Base-by-base conservation (phyloP, 192 early-diverging fungal species). In the Podila clonocystis region DNA sequence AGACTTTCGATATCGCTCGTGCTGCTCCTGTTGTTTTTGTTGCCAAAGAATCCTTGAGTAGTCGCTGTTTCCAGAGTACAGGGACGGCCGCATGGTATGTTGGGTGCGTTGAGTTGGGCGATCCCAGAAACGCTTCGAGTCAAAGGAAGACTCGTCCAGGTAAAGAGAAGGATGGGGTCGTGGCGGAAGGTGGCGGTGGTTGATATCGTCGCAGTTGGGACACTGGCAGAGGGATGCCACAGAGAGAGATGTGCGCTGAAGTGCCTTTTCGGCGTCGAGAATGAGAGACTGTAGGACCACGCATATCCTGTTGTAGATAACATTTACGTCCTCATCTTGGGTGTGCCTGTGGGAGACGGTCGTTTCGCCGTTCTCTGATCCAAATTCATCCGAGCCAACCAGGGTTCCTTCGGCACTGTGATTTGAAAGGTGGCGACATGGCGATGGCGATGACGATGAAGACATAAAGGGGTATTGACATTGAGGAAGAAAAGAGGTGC, bases 11-110 rank as follows among this genome's bases (percentile, higher is more conserved):
- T 80, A 80, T 28, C 77, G 65, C 29, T 80, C 77, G 24, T 80
- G 70, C 29, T 80, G 77, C 57, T 80, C 77, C n/a, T 80, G 65
- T 20, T 80, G 77, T 62, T 80, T 80, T 57, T 80, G 70, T 33
- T 58, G 71, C 77, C 77, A 80, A 45, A 68, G 55, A 17, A 80
- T 80, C 48, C 71, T 72, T 6, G 70, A 65, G 63, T 68, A 59
- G 30, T 80, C 70, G 49, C 57, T 68, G 28, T 36, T 73, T 36
- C 70, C 57, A 20, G 70, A 59, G n/a, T 80, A 80, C 30, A 31
- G 59, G 2, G 77, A 65, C 2, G n/a, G 28, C 13, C 62, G 19
- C 20, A 20, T 9, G 33, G 20, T 9, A 63, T 29, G 20, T 9
- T n/a, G 30, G 62, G 12, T 26, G 9, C 52, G 52, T 17, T 3